Conservation (phyloP, 2,329 filamentous ascomycete genomes). For the Alternaria solani region DNA sequence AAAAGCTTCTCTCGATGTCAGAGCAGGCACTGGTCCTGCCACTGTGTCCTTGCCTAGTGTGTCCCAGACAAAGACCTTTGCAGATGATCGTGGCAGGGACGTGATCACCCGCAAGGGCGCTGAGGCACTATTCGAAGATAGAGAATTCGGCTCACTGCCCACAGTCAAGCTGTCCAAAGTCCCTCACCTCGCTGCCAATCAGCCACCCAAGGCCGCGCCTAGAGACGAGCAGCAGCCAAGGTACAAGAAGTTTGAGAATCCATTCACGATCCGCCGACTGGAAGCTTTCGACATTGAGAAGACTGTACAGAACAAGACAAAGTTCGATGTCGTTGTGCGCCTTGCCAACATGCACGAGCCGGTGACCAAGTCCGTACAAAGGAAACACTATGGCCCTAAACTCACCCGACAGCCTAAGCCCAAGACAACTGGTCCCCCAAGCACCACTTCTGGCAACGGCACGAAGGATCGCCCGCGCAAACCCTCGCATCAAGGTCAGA, state of each 20-base stretch:
- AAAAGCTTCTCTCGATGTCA: constrained; percentile 65
- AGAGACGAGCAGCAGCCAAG: constrained; percentile 32
- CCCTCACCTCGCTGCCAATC: constrained; percentile 45
- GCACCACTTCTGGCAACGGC: constrained; percentile 24
- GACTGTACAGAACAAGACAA: constrained; percentile 26
- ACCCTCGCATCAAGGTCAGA: constrained; percentile 40
- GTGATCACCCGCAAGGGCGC: constrained; percentile 51
- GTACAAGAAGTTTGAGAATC: constrained; percentile 39
- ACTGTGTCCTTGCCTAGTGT: constrained; percentile 73
- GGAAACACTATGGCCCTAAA: constrained; percentile 33
- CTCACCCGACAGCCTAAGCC: constrained; percentile 31
- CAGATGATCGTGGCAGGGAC: constrained; percentile 45
- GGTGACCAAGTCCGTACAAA: constrained; percentile 41
- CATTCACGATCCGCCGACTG: constrained; percentile 38
- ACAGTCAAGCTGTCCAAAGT: constrained; percentile 45
- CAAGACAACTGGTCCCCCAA: constrained; percentile 35
- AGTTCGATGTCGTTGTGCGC: constrained; percentile 39
- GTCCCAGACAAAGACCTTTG: constrained; percentile 29
- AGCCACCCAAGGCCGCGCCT: constrained; percentile 35
- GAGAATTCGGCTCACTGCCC: constrained; percentile 58
- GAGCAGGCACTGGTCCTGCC: constrained; percentile 59
- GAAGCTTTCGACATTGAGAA: constrained; percentile 39
- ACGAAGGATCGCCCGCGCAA: constrained; percentile 43
- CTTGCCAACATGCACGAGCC: constrained; percentile 36
- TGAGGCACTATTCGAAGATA: constrained; percentile 55